Evolutionary conservation across 345 rosid genomes (phyloP), one percentile per base, ranked within the genome.

Genomic region (Camelina sativa): DNA sequence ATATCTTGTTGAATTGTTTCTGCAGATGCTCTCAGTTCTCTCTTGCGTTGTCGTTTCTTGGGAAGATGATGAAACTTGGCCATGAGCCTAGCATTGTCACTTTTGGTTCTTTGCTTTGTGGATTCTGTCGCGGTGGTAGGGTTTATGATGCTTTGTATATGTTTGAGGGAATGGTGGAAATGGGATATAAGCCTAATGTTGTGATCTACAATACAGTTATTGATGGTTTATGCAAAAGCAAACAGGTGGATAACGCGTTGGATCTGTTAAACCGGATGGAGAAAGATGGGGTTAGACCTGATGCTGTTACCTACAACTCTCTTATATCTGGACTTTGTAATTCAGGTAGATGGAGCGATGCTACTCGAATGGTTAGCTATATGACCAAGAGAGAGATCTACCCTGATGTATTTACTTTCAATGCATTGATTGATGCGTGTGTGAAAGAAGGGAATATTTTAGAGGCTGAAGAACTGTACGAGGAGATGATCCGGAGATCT

Each of bases 331-430:
- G 79, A 0, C 69, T 76, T 38, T 76, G 79, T 54, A 76, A 8
- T n/a, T 60, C 55, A 3, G 57, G 69, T 38, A 60, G 74, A 44
- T 60, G 72, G 74, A 62, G 11, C 2, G 57, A 76, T 52, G 74
- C 75, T 60, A 37, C 61, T 4, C 61, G 44, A 23, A 55, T 67
- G 67, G 50, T 74, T 0, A 66, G 67, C 44, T 56, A 17, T 58
- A 76, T 76, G 79, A 69, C 54, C 56, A 32, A 53, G 62, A 69
- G 58, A 8, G 69, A 34, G 0, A 44, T 62, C 65, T 7, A 61
- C 47, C 80, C 80, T 68, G 73, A 69, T 76, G 80, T 76, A 40
- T 62, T 62, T 63, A 76, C 80, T 54, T 76, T 68, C 69, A 76
- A 60, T 53, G 69, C 57, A 5, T 69, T 76, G 75, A 68, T 76